Percentiles rank a stretch among this genome's conserved stretches.
phyloP scores from a whole-genome alignment of 163 green algal genomes.

The Volvox carteri region DNA sequence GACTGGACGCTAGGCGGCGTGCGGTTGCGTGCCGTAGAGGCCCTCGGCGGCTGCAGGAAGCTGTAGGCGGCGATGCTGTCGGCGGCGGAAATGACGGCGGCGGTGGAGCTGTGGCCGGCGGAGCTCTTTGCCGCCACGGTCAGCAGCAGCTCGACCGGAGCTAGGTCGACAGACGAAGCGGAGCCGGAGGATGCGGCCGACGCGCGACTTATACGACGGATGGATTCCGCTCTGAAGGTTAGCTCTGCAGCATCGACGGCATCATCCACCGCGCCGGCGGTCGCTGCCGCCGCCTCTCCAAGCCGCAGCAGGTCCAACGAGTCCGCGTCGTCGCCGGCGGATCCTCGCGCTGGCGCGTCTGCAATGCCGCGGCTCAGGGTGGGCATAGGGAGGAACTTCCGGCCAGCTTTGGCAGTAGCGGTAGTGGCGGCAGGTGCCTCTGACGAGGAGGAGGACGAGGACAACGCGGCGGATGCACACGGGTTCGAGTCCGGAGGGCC shows the following conservation, averaged over 20 bases:
- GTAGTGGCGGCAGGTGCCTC: background rate
- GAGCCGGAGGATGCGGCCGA: constrained; percentile 1
- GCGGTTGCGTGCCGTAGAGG: background rate
- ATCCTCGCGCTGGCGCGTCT: background rate
- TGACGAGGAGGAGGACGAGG: background rate
- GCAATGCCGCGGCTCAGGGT: constrained; percentile 38
- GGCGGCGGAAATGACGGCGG: background rate
- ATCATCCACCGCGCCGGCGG: background rate
- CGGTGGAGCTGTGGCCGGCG: background rate
- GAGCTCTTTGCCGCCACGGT: no score
- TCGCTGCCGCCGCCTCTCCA: background rate
- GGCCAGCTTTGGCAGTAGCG: no score
- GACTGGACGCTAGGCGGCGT: constrained; percentile 22
- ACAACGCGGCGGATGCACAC: background rate
- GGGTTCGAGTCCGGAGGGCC: no score
- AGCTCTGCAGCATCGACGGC: background rate
- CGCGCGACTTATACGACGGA: background rate
- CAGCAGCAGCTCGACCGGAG: background rate
- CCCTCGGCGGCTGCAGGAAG: constrained; percentile 38
- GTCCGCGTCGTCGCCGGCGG: background rate
- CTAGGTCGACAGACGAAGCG: background rate
- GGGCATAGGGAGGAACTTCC: background rate
- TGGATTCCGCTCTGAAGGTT: background rate
- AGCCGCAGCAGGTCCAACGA: background rate
- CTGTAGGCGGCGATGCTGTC: constrained; percentile 16